These are phyloP conservation scores for Aspergillus clavatus DNA, from an alignment of 2,329 filamentous ascomycete genomes.

Conservation along the genomic window DNA sequence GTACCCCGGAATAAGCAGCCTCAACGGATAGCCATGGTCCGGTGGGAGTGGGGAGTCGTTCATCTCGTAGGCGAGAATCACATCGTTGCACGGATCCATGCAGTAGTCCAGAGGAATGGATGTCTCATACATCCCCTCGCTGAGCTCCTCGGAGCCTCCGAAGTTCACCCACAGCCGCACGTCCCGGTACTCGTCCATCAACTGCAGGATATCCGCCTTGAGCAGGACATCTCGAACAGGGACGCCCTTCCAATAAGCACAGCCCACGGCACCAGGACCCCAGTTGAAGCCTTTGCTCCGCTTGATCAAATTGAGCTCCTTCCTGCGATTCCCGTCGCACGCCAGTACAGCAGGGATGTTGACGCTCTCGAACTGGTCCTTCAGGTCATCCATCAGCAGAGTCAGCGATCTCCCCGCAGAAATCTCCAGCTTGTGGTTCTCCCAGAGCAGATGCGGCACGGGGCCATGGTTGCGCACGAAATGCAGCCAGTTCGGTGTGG, in stretches of 20 bases:
- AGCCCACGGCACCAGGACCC: slow-evolving; percentile 44
- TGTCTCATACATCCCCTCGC: slow-evolving; percentile 47
- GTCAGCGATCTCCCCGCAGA: slow-evolving; percentile 33
- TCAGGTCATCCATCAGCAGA: slow-evolving; percentile 46
- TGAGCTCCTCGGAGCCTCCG: slow-evolving; percentile 46
- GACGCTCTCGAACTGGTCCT: slow-evolving; percentile 40
- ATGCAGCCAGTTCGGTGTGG: slow-evolving; percentile 49
- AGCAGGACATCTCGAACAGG: slow-evolving; percentile 44
- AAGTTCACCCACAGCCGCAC: slow-evolving; percentile 46
- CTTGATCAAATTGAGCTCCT: slow-evolving; percentile 49
- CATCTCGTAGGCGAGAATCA: slow-evolving; percentile 44
- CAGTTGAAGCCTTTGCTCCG: slow-evolving; percentile 49
- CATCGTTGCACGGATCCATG: slow-evolving; percentile 46
- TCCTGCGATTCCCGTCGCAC: slow-evolving; percentile 49
- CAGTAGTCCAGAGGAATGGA: slow-evolving; percentile 47
- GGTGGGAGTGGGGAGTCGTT: slow-evolving; percentile 38
- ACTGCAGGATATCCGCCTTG: slow-evolving; percentile 34
- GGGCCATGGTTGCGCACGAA: slow-evolving; percentile 53
- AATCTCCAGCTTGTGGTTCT: slow-evolving; percentile 47
- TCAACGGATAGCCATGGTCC: slow-evolving; percentile 43
- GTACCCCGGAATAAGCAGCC: slow-evolving; percentile 41
- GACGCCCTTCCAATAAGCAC: slow-evolving; percentile 50
- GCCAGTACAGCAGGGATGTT: slow-evolving; percentile 48
- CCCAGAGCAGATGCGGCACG: slow-evolving; percentile 49
- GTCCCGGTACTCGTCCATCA: slow-evolving; percentile 7